These are phyloP conservation scores for Colletotrichum salicis DNA, from an alignment of 2,329 filamentous ascomycete species.

Conservation along the genomic window DNA sequence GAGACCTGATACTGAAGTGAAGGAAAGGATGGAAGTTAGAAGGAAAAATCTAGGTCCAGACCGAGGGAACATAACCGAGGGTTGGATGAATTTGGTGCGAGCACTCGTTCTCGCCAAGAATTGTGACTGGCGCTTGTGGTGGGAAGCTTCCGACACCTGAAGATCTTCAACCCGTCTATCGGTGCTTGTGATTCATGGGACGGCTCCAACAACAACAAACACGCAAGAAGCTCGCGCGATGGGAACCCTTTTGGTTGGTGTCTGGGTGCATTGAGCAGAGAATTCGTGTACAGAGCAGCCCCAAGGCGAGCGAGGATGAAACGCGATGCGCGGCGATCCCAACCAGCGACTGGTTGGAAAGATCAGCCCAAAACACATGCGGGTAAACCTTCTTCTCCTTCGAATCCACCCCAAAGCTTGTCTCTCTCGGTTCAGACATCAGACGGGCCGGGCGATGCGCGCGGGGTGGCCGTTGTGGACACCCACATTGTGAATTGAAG, in stretches of 20 bases:
- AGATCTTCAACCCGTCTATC: neutral
- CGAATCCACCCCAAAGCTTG: conserved; percentile 9
- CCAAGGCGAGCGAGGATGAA: conserved; percentile 7
- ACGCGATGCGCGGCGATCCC: conserved; percentile 17
- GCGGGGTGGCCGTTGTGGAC: neutral
- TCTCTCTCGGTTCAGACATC: conserved; percentile 5
- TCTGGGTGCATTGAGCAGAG: neutral
- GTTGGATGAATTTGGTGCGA: neutral
- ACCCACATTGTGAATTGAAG: neutral
- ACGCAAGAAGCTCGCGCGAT: neutral
- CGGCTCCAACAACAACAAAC: too few species aligned
- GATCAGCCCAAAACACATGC: conserved; percentile 21
- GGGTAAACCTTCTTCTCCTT: conserved; percentile 23
- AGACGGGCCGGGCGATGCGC: conserved; percentile 6
- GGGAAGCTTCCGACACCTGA: neutral
- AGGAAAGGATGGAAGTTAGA: neutral
- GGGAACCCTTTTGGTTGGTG: conserved; percentile 1
- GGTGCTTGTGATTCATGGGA: neutral
- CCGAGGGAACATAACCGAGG: neutral
- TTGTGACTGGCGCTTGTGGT: neutral
- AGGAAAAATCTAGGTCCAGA: conserved; percentile 7
- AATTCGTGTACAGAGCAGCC: neutral
- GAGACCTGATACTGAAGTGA: conserved; percentile 3
- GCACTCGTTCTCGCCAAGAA: conserved; percentile 21
- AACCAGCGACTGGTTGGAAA: conserved; percentile 8